Evolutionary conservation across 2,329 filamentous ascomycete species (phyloP), one percentile per base, ranked within the genome.

Genomic region (Ceratocystis variospora): DNA sequence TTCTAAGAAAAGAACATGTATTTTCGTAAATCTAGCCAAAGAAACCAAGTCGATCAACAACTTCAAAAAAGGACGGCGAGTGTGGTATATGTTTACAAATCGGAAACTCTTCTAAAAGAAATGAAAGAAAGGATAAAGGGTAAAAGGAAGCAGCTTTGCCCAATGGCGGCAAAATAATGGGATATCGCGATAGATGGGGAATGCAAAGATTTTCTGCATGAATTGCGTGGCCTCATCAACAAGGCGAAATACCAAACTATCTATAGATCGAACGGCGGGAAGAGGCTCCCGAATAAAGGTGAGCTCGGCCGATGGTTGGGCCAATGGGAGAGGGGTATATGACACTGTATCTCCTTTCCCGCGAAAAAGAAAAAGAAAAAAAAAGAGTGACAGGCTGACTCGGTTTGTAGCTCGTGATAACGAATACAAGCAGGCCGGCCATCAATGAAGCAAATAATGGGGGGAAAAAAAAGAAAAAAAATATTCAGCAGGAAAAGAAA

Each of bases 81-180:
- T 59, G 55, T 59, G 55, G 55, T 59, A 57, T 57, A 31, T 59
- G 28, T 59, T 17, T 59, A 59, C 55, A 31, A 28, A 31, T 46
- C 45, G 33, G 17, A 45, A 63, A 63, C 61, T 63, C 61, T 63
- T 63, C 61, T 48, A 19, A 17, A 28, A 50, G n/a, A 63, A 62
- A 25, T 4, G 31, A 62, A 63, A 25, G 25, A 50, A 61, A 44
- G 4, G 41, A 17, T 10, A 25, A 63, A 45, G 2, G 17, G 45
- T 15, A 45, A 46, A 25, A 7, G 25, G 22, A 61, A 22, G n/a
- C 55, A 59, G 55, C 55, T 31, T 59, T 59, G 25, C 55, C 55
- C 55, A 59, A 59, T n/a, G 28, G 17, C n/a, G 55, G 3, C 31
- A 37, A 59, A 33, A 25, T 15, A 17, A 15, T 17, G 22, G 15